Evolutionary conservation across 1,284 basidiomycete genomes (phyloP).

Genomic region (Earliella scabrosa): DNA sequence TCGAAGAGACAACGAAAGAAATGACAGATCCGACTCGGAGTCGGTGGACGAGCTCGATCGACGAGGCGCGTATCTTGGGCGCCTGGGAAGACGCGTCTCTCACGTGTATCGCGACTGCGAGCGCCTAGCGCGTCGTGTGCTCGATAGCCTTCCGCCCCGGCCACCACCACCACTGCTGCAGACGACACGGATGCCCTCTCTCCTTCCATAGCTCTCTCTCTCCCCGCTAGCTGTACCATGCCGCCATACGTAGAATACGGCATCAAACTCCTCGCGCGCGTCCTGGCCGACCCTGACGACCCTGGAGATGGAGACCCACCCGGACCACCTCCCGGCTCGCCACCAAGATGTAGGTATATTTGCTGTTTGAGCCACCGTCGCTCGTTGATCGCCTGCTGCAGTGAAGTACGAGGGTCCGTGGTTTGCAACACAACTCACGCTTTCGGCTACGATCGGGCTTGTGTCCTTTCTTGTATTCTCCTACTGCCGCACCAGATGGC

Average conservation of each 20-base stretch:
- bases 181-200: conserved; percentile 16
- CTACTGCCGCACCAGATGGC: conserved; percentile 86
- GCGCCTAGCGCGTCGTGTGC: conserved; percentile 16
- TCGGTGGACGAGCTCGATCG: no score
- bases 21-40: no score
- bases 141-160: background rate
- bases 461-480: conserved; percentile 88
- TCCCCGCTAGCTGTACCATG: conserved; percentile 4
- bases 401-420: conserved; percentile 87
- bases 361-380: conserved; percentile 19
- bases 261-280: conserved; percentile 9
- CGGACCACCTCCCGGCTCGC: conserved; percentile 54
- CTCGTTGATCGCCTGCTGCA: conserved; percentile 23
- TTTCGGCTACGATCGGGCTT: conserved; percentile 82
- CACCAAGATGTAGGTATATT: conserved; percentile 58
- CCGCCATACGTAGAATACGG: conserved; percentile 1
- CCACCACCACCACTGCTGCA: conserved; percentile 5
- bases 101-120: conserved; percentile 22
- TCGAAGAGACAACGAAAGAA: no score
- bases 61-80: conserved; percentile 2
- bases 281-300: conserved; percentile 16
- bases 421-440: conserved; percentile 88
- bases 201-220: background rate
- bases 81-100: conserved; percentile 6
- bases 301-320: conserved; percentile 16